These are phyloP conservation scores for Hypoxylon fragiforme DNA, from an alignment of 495 filamentous ascomycete genomes.

Conservation along the genomic window DNA sequence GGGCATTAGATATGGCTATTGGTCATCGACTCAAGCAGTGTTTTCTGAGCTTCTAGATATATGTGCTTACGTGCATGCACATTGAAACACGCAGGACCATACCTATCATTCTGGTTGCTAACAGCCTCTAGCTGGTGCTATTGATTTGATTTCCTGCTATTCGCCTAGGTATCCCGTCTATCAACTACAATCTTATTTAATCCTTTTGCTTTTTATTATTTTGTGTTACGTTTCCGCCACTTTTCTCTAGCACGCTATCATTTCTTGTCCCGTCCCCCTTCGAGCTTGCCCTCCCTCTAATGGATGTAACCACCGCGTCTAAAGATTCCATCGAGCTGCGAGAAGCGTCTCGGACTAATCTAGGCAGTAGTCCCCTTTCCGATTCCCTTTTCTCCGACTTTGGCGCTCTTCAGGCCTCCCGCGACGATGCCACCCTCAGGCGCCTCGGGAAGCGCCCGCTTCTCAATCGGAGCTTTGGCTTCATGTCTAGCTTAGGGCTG, in stretches of 20 bases:
- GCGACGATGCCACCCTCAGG: conserved; percentile 14
- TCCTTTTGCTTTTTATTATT: background rate
- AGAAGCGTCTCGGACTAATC: background rate
- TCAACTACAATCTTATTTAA: too few relatives aligned
- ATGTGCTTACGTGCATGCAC: background rate
- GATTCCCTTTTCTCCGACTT: conserved; percentile 12
- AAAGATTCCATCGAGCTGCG: conserved; percentile 19
- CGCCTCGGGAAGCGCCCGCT: conserved; percentile 29
- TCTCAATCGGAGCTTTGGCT: conserved; percentile 46
- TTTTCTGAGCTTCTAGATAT: background rate
- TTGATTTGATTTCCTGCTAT: background rate
- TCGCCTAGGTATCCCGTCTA: too few relatives aligned
- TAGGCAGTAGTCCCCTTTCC: background rate
- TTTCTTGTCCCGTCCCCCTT: background rate
- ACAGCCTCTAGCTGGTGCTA: background rate
- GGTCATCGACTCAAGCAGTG: background rate
- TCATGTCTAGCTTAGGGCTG: conserved; percentile 53
- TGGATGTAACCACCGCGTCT: conserved; percentile 4
- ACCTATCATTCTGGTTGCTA: background rate
- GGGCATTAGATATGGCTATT: background rate
- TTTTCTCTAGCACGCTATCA: too few relatives aligned
- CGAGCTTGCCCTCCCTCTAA: too few relatives aligned
- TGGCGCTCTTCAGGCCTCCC: conserved; percentile 1
- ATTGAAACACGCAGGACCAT: background rate
- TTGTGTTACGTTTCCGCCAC: too few relatives aligned